These are phyloP conservation scores for Aureobasidium vineae DNA, from an alignment of 2,329 filamentous ascomycete species.

Conservation along the genomic window DNA sequence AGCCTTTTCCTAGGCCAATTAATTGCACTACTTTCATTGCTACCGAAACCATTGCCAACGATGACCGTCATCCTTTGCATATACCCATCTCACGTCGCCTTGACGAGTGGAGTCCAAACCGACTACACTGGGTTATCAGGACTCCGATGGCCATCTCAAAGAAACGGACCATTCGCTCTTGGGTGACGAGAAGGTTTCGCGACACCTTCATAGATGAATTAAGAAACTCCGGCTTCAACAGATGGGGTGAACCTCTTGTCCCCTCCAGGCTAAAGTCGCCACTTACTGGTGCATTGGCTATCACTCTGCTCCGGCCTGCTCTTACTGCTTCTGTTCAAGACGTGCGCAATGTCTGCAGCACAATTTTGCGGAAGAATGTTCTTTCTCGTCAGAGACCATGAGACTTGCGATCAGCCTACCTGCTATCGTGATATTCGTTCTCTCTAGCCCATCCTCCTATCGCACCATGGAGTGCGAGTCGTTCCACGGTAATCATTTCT, in stretches of 20 bases:
- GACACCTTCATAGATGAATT: conserved; percentile 49
- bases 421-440: neutral
- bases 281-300: conserved; percentile 15
- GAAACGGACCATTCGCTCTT: conserved; percentile 51
- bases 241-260: conserved; percentile 27
- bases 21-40: conserved; percentile 34
- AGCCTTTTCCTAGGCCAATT: conserved; percentile 31
- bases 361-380: conserved; percentile 4
- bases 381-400: conserved; percentile 1
- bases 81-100: conserved; percentile 37
- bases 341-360: neutral
- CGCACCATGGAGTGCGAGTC: neutral
- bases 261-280: neutral
- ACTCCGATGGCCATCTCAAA: conserved; percentile 35
- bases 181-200: conserved; percentile 45
- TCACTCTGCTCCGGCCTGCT: neutral
- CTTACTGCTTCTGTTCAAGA: conserved; percentile 9
- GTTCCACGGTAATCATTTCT: neutral
- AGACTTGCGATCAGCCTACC: neutral
- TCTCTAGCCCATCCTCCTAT: neutral
- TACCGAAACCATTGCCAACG: conserved; percentile 31
- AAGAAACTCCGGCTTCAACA: conserved; percentile 44
- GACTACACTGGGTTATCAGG: conserved; percentile 51
- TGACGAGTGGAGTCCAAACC: conserved; percentile 36
- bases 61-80: conserved; percentile 35